Evolutionary conservation across 331 rosid genomes (phyloP), one percentile per base, ranked within the genome.

Genomic region (Rosa hybrid): DNA sequence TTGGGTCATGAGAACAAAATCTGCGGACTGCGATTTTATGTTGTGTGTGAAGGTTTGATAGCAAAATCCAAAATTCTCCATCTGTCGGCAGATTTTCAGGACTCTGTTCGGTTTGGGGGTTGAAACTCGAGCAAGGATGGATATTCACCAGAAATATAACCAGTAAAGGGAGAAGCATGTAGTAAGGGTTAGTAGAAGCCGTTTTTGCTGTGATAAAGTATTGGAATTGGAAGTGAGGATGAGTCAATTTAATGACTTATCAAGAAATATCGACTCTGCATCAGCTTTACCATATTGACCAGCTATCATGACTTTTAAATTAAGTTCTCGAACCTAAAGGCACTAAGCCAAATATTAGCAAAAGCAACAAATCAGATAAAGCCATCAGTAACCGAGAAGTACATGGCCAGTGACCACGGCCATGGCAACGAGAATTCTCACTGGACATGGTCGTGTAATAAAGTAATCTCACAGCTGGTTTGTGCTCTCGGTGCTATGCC

Each of bases 341-440:
- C 39, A 34, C 4, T 34, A 34, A 34, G 39, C 39, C 39, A 34
- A 34, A 34, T 34, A 34, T 34, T 34, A 34, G 39, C 39, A 34
- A 7, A 44, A 44, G 48, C 48, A 44, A 44, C 10, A 9, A 1
- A 7, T 44, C 39, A 34, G 46, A 10, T 46, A 11, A 48, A 48
- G 51, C 14, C 3, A 48, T 48, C 51, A 48, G 51, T 48, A 4
- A 10, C 51, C 51, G 16, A 48, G 51, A 48, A 48, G 51, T 9
- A 0, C 51, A 48, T 48, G 51, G 51, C 51, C 51, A 48, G 13
- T 48, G 51, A 48, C 12, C 12, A 48, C 12, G 25, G 75, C 75
- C 75, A 71, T 71, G 34, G 84, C 76, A 54, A 80, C 56, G 38
- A 84, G 81, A 20, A 86, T 78, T 72, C 85, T 78, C 85, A 81